These are phyloP conservation scores for Rhizopus arrhizus DNA, from an alignment of 371 early-diverging fungal genomes.

Conservation along the genomic window DNA sequence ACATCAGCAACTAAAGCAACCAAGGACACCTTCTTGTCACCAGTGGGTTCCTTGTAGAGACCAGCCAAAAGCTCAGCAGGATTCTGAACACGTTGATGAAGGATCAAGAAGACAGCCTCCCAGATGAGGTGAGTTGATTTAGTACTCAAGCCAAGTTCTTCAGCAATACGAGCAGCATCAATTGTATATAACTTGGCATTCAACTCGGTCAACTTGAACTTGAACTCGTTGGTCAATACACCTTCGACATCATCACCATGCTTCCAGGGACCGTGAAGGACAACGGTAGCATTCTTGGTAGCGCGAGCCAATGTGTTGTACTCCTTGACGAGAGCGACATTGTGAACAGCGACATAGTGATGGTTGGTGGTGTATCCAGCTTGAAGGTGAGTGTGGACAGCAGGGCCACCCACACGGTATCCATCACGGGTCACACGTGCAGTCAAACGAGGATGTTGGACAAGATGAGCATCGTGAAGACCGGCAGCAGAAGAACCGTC, in stretches of 20 bases:
- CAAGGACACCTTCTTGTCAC: constrained; percentile 31
- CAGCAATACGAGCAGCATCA: constrained; percentile 66
- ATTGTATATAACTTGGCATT: constrained; percentile 65
- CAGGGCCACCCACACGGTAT: constrained; percentile 60
- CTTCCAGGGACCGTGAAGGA: constrained; percentile 71
- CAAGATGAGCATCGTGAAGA: constrained; percentile 50
- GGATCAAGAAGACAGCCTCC: constrained; percentile 63
- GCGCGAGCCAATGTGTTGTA: constrained; percentile 67
- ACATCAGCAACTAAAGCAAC: constrained; percentile 26
- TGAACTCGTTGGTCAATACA: constrained; percentile 71
- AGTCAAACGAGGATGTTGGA: constrained; percentile 41
- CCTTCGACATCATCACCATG: constrained; percentile 69
- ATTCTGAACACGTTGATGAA: constrained; percentile 16
- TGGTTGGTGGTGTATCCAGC: constrained; percentile 34
- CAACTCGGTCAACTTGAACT: constrained; percentile 59
- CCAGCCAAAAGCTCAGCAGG: constrained; percentile 25
- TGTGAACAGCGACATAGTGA: constrained; percentile 70
- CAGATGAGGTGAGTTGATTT: constrained; percentile 56
- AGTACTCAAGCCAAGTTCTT: constrained; percentile 61
- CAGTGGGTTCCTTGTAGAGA: constrained; percentile 34
- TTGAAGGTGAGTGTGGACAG: constrained; percentile 59
- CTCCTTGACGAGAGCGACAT: constrained; percentile 56
- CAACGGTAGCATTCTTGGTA: constrained; percentile 56
- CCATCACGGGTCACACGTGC: constrained; percentile 57
- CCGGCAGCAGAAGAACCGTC: constrained; percentile 58